Percentiles rank a stretch among this genome's conserved stretches.
phyloP scores from a whole-genome alignment of 139 green algal genomes.

The Eudorina sp. region DNA sequence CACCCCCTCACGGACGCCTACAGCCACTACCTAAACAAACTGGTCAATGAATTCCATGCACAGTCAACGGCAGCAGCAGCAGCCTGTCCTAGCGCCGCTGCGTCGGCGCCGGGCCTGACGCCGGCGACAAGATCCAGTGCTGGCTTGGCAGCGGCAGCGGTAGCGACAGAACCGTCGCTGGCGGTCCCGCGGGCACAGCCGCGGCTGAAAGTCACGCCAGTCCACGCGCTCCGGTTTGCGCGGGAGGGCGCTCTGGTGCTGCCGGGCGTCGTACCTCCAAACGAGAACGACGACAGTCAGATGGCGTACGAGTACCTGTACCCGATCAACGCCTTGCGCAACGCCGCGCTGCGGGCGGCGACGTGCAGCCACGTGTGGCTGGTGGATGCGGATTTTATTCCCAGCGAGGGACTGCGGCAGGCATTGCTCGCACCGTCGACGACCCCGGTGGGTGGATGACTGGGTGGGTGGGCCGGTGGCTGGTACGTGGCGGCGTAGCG shows the following conservation, averaged over 20 bases:
- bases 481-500: background rate
- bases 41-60: background rate
- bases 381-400: conserved; percentile 33
- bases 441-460: no score
- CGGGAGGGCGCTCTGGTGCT: conserved; percentile 8
- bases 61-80: background rate
- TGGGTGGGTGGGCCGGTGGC: no score
- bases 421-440: background rate
- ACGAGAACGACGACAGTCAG: background rate
- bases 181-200: background rate
- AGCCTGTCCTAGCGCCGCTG: background rate
- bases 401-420: background rate
- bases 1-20: background rate
- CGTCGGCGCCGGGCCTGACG: background rate
- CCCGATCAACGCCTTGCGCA: conserved; percentile 42
- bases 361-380: conserved; percentile 10
- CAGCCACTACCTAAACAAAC: background rate
- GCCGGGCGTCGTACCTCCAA: background rate
- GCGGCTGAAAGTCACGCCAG: background rate
- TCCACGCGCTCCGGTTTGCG: background rate
- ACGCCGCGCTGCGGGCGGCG: background rate
- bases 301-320: conserved; percentile 17
- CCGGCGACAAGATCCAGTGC: no score
- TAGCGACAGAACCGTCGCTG: no score
- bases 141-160: background rate